Base-by-base conservation (phyloP, 148 eudicot species). In the Rhododendron griersonianum region DNA sequence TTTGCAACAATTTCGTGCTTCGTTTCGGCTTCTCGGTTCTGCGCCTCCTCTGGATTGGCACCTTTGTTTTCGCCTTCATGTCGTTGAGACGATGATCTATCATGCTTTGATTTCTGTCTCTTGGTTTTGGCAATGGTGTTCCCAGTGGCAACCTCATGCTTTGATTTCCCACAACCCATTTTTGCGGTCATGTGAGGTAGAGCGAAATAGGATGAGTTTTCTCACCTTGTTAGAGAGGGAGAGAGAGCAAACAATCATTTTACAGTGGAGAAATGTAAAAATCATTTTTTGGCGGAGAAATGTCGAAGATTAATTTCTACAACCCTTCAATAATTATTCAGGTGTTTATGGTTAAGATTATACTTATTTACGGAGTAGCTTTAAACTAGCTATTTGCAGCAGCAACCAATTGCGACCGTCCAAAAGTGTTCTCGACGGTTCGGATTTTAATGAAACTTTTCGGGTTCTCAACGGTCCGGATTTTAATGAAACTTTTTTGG, bases 141-240 rank as follows among this genome's bases (percentile, higher is more conserved):
- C 30, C 16, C 51, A 1, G 77, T 76, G 19, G 63, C 81, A 47
- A 82, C 59, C 5, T 74, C 74, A 4, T 53, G 41, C 75, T 82
- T 86, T 21, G 88, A 86, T 74, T 39, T 44, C 61, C 85, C 85
- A 59, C 88, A 86, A 82, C 88, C 84, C 84, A 82, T 82, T 35
- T 55, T 53, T n/a, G 30, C 11, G 73, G 73, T 23, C 15, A 25
- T 67, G 14, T 63, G 71, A 63, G 28, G 71, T 23, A 63, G 30
- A 63, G 28, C n/a, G 28, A n/a, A 6, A 8, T 23, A 63, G 71
- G 71, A 63, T 55, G 61, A 63, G 71, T 63, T 63, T 21, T 9
- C 28, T n/a, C 71, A 55, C 21, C 21, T 18, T 15, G 61, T 4
- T 16, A 15, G 59, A 39, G 11, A n/a, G 73, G 11, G 74, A 61